Percentiles rank a stretch among this genome's conserved stretches.
Conservation (phyloP, 139 green algal genomes). For the Edaphochlamys debaryana region DNA sequence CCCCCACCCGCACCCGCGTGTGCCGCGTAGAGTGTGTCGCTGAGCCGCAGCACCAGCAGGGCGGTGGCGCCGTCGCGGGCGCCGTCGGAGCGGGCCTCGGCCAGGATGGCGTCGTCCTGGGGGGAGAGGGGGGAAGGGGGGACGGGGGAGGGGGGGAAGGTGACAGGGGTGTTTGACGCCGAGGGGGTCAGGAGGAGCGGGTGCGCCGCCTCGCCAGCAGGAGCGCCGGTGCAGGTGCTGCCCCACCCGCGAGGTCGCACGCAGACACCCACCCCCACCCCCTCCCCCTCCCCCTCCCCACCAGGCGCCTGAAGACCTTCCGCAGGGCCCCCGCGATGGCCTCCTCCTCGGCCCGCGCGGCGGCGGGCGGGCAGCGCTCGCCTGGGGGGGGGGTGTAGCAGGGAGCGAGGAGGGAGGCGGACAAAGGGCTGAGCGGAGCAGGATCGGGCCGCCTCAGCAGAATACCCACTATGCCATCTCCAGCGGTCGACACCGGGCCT, state of each 20-base stretch:
- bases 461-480: too few species aligned
- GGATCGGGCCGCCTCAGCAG: too few species aligned
- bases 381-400: neutral
- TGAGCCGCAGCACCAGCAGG: conserved; percentile 70
- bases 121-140: too few species aligned
- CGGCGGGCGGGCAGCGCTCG: neutral
- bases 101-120: conserved; percentile 73
- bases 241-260: conserved; percentile 51
- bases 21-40: conserved; percentile 69
- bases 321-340: conserved; percentile 33
- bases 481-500: too few species aligned
- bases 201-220: neutral
- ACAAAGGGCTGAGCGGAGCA: too few species aligned
- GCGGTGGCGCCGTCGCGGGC: conserved; percentile 73
- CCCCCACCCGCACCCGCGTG: conserved; percentile 60
- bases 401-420: too few species aligned
- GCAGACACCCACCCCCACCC: too few species aligned
- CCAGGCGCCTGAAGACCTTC: neutral
- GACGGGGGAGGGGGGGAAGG: too few species aligned
- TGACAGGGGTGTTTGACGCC: neutral
- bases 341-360: conserved; percentile 37
- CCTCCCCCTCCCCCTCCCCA: too few species aligned
- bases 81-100: conserved; percentile 47
- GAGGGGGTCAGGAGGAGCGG: neutral
- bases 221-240: neutral